Base-by-base conservation (phyloP, 1,284 basidiomycete species). In the Ganoderma sinense region DNA sequence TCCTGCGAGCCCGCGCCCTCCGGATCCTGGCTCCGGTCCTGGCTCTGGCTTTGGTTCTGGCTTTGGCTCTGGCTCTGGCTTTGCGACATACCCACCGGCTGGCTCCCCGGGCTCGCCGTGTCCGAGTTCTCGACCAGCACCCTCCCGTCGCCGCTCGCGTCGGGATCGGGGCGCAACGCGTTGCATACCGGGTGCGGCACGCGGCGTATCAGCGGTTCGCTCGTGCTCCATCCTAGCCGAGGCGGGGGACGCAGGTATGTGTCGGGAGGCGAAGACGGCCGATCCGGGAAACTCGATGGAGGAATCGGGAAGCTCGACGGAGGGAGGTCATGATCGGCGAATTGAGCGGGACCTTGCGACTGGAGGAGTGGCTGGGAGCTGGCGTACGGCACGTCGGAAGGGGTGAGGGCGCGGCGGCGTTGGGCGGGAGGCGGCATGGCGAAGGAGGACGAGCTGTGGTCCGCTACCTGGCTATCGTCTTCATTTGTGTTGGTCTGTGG, bases 71-170 rank as follows among this genome's bases (percentile, higher is more conserved):
- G 69, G 1, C 68, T 70, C 58, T 73, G 69, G 20, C 56, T 67
- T 10, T 71, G 68, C 1, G 67, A 63, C 56, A 63, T 62, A 4
- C 61, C 62, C 23, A 60, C 26, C 2, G 60, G 66, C 59, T 74
- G 74, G 23, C 74, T 73, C 2, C 71, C 70, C 2, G 75, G 75
- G 3, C 78, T 80, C 20, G 79, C 86, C 0, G 83, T 84, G 73
- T 89, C 88, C 23, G 87, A 88, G 75, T 88, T 85, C 6, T 87
- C 86, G 2, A 82, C 87, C 23, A 89, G 76, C 26, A 88, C 79
- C 11, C 78, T 78, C 18, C 80, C 82, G 13, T 82, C 80, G 20
- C 82, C 83, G 33, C 74, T 72, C 29, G 64, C 65, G 26, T 75
- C 69, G 1, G 71, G 67, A 45, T 73, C 72, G 11, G 70, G 74